Base-by-base conservation (phyloP, 192 early-diverging fungal genomes). In the Umbelopsis vinacea region DNA sequence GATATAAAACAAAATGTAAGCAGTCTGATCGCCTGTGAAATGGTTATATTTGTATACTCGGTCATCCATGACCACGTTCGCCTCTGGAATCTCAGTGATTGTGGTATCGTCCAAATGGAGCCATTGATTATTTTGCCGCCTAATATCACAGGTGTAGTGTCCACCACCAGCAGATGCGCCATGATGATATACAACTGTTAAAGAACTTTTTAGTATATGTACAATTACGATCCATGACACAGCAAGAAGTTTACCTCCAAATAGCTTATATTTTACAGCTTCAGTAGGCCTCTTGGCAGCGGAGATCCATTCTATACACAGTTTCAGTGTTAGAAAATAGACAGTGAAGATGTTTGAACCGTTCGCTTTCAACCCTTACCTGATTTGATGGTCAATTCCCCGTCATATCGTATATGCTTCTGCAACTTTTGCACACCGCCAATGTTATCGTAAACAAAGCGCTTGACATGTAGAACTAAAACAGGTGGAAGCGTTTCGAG, bases 81-180 rank as follows among this genome's bases (percentile, higher is more conserved):
- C 75, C 35, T 78, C 87, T n/a, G 79, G 66, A 23, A 89, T 79
- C 33, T 71, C 70, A 14, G 76, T 79, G 52, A 99, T 92, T 37
- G 83, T 87, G 19, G 90, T 90, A 76, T 99, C 98, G 77, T 99
- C 97, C 47, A 98, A 91, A 50, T 90, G 91, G 57, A 96, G 86
- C 98, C 98, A 99, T 69, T 91, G 84, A 46, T 85, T 78, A 55
- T 85, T 83, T 10, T 89, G 83, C 60, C 91, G 84, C 66, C 84
- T 72, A 7, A 99, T 85, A 82, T 97, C 94, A 83, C 94, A 96
- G 3, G 98, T 99, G 81, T 99, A 99, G 74, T 99, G 98, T 9
- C 98, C 98, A 38, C 95, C 96, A 15, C 84, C 89, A 19, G 95
- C 92, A 26, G 85, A 84, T 53, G 79, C 79, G 4, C 98, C 97